A percentile compares a stretch with the other conserved stretches of the same genome.
phyloP scores from a whole-genome alignment of 768 basidiomycete genomes.

The Gloeophyllum trabeum region DNA sequence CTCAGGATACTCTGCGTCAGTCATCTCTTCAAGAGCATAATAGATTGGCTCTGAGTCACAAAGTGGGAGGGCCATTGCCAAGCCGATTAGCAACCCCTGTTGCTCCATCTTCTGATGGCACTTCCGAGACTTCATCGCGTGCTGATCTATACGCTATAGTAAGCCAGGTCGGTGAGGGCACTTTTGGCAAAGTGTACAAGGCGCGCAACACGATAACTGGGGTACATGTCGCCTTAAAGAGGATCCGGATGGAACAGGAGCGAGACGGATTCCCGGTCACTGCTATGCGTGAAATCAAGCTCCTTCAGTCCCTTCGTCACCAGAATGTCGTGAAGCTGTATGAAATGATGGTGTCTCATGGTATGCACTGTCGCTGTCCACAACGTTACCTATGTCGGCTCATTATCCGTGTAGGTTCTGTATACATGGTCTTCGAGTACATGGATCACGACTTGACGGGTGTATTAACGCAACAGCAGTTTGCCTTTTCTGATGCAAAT shows the following conservation, averaged over 20 bases:
- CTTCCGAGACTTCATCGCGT: too few relatives aligned
- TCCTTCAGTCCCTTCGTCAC: conserved; percentile 85
- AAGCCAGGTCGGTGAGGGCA: conserved; percentile 94
- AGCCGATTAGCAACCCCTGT: too few relatives aligned
- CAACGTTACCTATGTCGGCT: conserved; percentile 1
- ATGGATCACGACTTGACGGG: conserved; percentile 99
- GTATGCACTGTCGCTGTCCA: conserved; percentile 29
- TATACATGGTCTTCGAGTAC: conserved; percentile 99
- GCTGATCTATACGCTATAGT: conserved; percentile 78
- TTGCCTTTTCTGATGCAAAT: conserved; percentile 76
- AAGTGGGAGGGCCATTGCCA: too few relatives aligned
- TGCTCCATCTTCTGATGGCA: too few relatives aligned
- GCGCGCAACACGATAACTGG: conserved; percentile 77
- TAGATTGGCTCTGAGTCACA: too few relatives aligned
- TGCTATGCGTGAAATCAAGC: conserved; percentile 97
- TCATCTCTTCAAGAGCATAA: too few relatives aligned
- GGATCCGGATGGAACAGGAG: conserved; percentile 96
- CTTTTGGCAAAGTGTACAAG: conserved; percentile 98
- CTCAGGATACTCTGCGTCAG: too few relatives aligned
- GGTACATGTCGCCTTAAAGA: conserved; percentile 79
- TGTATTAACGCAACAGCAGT: conserved; percentile 82
- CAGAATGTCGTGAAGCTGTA: conserved; percentile 80
- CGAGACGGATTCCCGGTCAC: conserved; percentile 98
- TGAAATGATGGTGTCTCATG: conserved; percentile 99
- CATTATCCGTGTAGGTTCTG: conserved; percentile 49